Base-by-base conservation (phyloP, 1,139 yeast genomes). In the Geotrichum restrictum region DNA sequence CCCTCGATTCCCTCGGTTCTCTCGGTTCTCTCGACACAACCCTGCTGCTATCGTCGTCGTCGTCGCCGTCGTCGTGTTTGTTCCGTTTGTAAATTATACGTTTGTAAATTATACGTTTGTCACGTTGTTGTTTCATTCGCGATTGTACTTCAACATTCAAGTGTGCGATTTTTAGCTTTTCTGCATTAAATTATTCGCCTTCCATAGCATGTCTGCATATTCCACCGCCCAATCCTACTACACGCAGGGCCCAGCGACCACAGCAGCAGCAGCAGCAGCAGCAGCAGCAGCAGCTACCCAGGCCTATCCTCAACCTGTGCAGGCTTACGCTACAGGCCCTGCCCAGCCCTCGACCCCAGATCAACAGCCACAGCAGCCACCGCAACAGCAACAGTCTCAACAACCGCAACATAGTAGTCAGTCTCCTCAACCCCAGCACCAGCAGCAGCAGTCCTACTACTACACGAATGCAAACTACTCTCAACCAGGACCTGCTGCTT, bases 381-480 rank as follows among this genome's bases (percentile, higher is more conserved):
- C 24, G 41, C 49, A 38, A 33, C 55, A 44, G 22, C 55, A 41
- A 32, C 41, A 45, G n/a, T 49, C 49, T 24, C 59, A 42, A 54
- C 56, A 38, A 50, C 58, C 21, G 40, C 56, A 48, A 45, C 54
- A 40, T 36, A 55, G 37, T 36, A 55, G 39, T 36, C 60, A 27
- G 18, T 37, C 48, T 16, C 48, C 41, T 6, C 49, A 46, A 31
- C 44, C 38, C 10, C 52, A 43, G 22, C 49, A 36, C 14, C 49
- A 39, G 8, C 45, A 44, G 27, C 49, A 39, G 8, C 45, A 44
- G 27, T 49, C 47, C 43, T 51, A 39, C 38, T 32, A 48, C 45
- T 52, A 47, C 38, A 16, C 24, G 32, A 18, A 24, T 38, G 7
- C 48, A 27, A 46, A 52, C 55, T 22, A 32, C 44, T 19, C 52